Base-by-base conservation (phyloP, 2,329 filamentous ascomycete genomes). In the Ophiocordyceps camponoti-floridani region DNA sequence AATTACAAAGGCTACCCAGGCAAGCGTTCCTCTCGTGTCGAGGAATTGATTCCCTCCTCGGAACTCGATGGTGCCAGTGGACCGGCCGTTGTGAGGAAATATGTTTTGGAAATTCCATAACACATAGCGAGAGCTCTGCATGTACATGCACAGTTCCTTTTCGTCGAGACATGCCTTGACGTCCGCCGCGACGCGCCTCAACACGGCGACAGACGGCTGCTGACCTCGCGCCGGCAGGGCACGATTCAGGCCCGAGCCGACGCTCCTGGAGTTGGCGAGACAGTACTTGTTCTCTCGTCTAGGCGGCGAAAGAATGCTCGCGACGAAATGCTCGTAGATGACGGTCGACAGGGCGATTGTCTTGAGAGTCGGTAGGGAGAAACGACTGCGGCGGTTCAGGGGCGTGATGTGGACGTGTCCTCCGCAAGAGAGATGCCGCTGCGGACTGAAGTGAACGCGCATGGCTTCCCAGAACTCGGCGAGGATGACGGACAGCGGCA, bases 21-120 rank as follows among this genome's bases (percentile, higher is more conserved):
- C 59, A 42, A 63, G 46, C 6, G 59, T 63, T 13, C 61, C 61
- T 41, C 54, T 58, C 3, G 60, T 62, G 43, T 51, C 56, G 45
- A 63, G 52, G 46, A 63, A 63, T 50, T 63, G 61, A 45, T 61
- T 62, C 1, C 61, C 62, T 12, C 62, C 61, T 2, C 62, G 57
- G 42, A 64, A 64, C 52, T 64, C 62, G 18, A 64, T 56, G 0
- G 62, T 63, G 0, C 61, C 61, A 9, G 58, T 61, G 41, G 58
- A 62, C 40, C 56, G 49, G 6, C 58, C 59, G 37, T 57, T 62
- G 44, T 57, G 56, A 1, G 60, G 56, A 43, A 61, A 60, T 47
- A 61, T 60, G 47, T 63, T 64, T 45, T 62, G 57, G 42, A 64
- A 64, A 44, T 64, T 63, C 62, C 62, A 64, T 35, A 64, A 48